These are phyloP conservation scores for Nannizziopsis barbatae DNA, from an alignment of 2,329 filamentous ascomycete species.

Conservation along the genomic window DNA sequence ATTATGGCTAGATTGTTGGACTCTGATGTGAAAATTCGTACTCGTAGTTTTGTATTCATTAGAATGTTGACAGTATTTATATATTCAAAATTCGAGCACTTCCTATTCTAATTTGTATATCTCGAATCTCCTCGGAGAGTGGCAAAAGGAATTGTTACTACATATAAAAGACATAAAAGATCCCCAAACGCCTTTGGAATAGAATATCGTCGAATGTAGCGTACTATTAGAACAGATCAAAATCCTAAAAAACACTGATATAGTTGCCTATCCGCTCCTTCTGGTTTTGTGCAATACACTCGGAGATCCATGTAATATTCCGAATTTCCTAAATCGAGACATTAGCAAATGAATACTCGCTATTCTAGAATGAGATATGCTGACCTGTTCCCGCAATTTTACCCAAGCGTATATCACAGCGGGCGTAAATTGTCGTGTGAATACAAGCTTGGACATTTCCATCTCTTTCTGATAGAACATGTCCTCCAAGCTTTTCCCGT, in stretches of 20 bases:
- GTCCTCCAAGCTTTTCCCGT: conserved; percentile 86
- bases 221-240: neutral
- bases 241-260: conserved; percentile 79
- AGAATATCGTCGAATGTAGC: neutral
- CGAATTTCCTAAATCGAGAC: conserved; percentile 67
- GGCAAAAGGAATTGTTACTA: too few relatives aligned
- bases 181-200: neutral
- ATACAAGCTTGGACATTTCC: conserved; percentile 91
- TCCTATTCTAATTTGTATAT: too few relatives aligned
- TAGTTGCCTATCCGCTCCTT: conserved; percentile 98
- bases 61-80: too few relatives aligned
- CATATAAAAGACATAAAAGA: neutral
- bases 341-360: conserved; percentile 19
- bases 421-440: conserved; percentile 91
- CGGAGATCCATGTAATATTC: conserved; percentile 98
- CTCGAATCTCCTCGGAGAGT: too few relatives aligned
- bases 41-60: too few relatives aligned
- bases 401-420: conserved; percentile 97
- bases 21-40: too few relatives aligned
- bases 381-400: conserved; percentile 89
- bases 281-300: conserved; percentile 99
- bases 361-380: conserved; percentile 22
- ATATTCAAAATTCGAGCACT: too few relatives aligned
- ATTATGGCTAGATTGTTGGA: too few relatives aligned
- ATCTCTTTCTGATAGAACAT: conserved; percentile 99